Evolutionary conservation across 371 early-diverging fungal species (phyloP), one percentile per base, ranked within the genome.

Genomic region (Dichotomocladium elegans): DNA sequence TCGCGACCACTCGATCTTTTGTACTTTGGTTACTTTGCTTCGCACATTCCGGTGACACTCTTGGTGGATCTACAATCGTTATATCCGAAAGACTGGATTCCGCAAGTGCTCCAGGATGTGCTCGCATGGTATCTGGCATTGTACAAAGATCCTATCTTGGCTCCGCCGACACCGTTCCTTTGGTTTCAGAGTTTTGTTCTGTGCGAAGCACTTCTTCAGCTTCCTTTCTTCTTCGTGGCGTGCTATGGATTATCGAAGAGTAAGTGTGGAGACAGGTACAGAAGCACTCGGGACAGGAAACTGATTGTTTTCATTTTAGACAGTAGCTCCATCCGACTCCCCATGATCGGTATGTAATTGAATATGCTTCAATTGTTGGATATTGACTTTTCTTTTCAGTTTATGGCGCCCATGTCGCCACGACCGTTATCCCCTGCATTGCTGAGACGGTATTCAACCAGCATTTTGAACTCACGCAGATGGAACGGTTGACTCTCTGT

Each of bases 161-260:
- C 55, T 8, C 52, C 58, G 2, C 64, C 65, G 14, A 40, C 61
- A 21, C 56, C 55, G 24, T 21, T 37, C 15, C 37, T 21, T 37
- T 88, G 88, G 88, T 85, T 84, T 63, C 44, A 61, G 24, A 66
- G 76, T 30, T 72, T 88, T 44, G 46, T 81, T 21, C 63, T 42
- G 4, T 66, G 70, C 61, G 88, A 88, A 64, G 49, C 77, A 2
- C 8, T 79, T 5, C n/a, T 84, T n/a, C 88, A 88, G 59, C 60
- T 85, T 6, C 88, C 88, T 0, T 81, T 88, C 60, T 86, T 88
- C 56, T 74, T 86, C 53, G 68, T 70, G 34, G 84, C 80, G n/a
- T 68, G 64, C 19, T 52, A 63, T 48, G 73, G 75, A 1, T 58
- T 86, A 33, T 66, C 64, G 56, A 68, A 68, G 54, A 66, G 79